Conservation (phyloP, 768 basidiomycete genomes). For the Hydnomerulius pinastri region DNA sequence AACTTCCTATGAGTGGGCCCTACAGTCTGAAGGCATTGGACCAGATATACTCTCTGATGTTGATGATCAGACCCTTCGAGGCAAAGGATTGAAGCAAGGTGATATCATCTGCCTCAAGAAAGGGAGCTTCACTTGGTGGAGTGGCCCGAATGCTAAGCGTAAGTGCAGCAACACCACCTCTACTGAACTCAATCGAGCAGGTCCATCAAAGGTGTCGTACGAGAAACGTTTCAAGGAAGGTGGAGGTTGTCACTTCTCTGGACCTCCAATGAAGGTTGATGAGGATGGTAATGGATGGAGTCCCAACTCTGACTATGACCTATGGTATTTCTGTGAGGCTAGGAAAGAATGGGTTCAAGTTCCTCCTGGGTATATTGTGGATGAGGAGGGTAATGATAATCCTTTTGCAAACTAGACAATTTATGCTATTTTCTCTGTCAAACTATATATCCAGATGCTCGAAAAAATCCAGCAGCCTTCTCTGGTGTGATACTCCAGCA, state of each 20-base stretch:
- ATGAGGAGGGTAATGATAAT: neutral
- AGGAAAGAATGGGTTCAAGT: constrained; percentile 6
- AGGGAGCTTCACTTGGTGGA: constrained; percentile 3
- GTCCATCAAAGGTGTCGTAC: neutral
- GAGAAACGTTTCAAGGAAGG: constrained; percentile 2
- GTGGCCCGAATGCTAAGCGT: constrained; percentile 2
- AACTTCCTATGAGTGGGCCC: neutral
- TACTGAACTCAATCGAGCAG: neutral
- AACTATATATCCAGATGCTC: constrained; percentile 26
- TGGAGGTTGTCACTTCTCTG: neutral
- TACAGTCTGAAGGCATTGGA: neutral
- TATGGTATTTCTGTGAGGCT: constrained; percentile 2
- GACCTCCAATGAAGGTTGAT: neutral
- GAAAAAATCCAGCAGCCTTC: constrained; percentile 25
- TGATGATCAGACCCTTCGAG: neutral
- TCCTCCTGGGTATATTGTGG: constrained; percentile 1
- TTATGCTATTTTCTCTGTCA: constrained; percentile 1
- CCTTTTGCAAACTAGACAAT: neutral
- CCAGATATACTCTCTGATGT: neutral
- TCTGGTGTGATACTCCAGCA: constrained; percentile 22
- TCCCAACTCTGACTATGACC: constrained; percentile 1
- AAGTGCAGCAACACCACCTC: neutral
- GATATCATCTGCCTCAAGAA: constrained; percentile 7
- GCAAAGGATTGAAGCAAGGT: neutral
- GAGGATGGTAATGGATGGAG: neutral